These are phyloP conservation scores for Phanerochaete carnosa DNA, from an alignment of 768 basidiomycete species.

Conservation along the genomic window DNA sequence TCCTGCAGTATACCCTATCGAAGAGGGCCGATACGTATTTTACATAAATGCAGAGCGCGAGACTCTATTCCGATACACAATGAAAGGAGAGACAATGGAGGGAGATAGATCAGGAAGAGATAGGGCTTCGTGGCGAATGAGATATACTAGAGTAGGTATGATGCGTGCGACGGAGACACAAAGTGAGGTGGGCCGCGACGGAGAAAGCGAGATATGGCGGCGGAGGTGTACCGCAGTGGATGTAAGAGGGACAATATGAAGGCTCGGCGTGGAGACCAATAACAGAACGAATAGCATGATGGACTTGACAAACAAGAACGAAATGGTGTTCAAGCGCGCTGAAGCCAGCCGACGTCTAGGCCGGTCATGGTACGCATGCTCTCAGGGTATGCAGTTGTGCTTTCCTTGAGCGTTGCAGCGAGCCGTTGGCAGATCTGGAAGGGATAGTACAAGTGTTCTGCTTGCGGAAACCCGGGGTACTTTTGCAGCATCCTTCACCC, in stretches of 20 bases:
- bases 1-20: not conserved
- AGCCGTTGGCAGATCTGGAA: slow-evolving; percentile 72
- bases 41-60: not conserved
- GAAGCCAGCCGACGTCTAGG: slow-evolving; percentile 79
- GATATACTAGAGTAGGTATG: not conserved
- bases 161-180: not conserved
- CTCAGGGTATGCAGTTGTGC: slow-evolving; percentile 73
- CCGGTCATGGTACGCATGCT: slow-evolving; percentile 76
- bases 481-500: slow-evolving; percentile 51
- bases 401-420: slow-evolving; percentile 68
- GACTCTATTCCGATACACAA: not conserved
- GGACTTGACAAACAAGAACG: not conserved
- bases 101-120: not conserved
- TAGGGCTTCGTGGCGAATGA: not conserved
- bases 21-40: not conserved
- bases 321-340: slow-evolving; percentile 18
- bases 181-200: not conserved
- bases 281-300: not conserved
- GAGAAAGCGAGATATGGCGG: not conserved
- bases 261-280: no score
- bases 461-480: slow-evolving; percentile 82
- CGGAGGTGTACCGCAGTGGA: no score
- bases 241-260: not conserved
- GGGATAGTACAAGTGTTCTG: slow-evolving; percentile 86
- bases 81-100: not conserved